Evolutionary conservation across 805 yeast genomes (phyloP).

Genomic region (Wickerhamomyces silvicola): DNA sequence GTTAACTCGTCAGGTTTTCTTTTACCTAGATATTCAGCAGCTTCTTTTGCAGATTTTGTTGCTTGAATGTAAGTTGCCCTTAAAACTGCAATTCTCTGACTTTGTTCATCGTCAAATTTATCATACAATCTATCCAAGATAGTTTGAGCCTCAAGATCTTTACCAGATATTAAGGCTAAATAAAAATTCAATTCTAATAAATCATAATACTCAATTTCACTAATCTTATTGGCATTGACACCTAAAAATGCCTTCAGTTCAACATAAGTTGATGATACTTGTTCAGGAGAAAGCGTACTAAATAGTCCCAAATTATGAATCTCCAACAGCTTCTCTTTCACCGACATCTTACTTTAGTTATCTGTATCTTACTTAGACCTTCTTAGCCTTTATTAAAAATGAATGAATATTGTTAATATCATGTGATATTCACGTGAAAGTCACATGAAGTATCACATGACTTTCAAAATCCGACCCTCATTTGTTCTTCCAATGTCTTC

Average conservation of each 20-base stretch:
- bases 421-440: too few species aligned
- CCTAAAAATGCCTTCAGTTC: constrained; percentile 29
- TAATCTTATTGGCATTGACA: constrained; percentile 17
- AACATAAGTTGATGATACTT: constrained; percentile 27
- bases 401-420: too few species aligned
- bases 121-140: constrained; percentile 61
- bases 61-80: constrained; percentile 54
- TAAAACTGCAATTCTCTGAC: constrained; percentile 52
- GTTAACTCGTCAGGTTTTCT: constrained; percentile 20
- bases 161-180: constrained; percentile 50
- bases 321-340: constrained; percentile 41
- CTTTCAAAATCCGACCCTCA: too few species aligned
- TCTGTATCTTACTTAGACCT: not conserved
- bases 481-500: too few species aligned
- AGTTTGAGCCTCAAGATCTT: constrained; percentile 66
- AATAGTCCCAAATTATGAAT: constrained; percentile 48
- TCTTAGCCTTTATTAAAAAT: not conserved
- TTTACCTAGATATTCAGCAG: constrained; percentile 29
- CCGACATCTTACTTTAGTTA: constrained; percentile 5
- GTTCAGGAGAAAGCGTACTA: constrained; percentile 40
- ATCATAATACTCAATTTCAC: constrained; percentile 40
- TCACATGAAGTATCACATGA: too few species aligned
- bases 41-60: constrained; percentile 33
- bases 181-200: constrained; percentile 69
- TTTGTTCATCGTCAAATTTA: constrained; percentile 49